Percentiles rank a stretch among this genome's conserved stretches.
Conservation (phyloP, 192 early-diverging fungal species). For the Coemansia sp. region DNA sequence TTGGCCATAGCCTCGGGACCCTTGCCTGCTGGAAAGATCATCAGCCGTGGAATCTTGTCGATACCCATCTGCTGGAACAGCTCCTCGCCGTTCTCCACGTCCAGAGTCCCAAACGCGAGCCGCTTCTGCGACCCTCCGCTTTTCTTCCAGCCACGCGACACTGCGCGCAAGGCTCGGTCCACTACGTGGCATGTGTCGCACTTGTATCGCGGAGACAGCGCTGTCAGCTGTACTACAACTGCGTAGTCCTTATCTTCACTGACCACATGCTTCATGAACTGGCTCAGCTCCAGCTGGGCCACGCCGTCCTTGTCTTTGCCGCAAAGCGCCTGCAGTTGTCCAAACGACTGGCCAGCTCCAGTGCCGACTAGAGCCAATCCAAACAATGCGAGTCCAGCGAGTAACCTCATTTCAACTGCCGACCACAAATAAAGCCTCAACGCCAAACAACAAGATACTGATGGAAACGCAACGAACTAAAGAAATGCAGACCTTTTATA, state of each 20-base stretch:
- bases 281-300: slow-evolving; percentile 22
- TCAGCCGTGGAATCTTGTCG: slow-evolving; percentile 44
- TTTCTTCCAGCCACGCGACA: slow-evolving; percentile 44
- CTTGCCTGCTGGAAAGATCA: slow-evolving; percentile 44
- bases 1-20: slow-evolving; percentile 32
- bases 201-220: slow-evolving; percentile 46
- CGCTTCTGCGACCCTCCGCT: slow-evolving; percentile 4
- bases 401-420: slow-evolving; percentile 16
- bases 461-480: slow-evolving; percentile 1
- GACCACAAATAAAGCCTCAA: background rate
- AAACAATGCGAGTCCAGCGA: slow-evolving; percentile 10
- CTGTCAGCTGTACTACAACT: slow-evolving; percentile 52
- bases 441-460: background rate
- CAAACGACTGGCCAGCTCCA: slow-evolving; percentile 25
- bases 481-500: background rate
- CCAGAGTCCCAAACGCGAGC: slow-evolving; percentile 44
- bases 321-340: slow-evolving; percentile 22
- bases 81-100: slow-evolving; percentile 51
- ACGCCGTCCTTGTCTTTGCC: slow-evolving; percentile 30
- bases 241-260: slow-evolving; percentile 41
- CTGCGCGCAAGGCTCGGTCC: slow-evolving; percentile 35
- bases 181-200: slow-evolving; percentile 36
- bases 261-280: slow-evolving; percentile 43
- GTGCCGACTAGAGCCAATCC: slow-evolving; percentile 2
- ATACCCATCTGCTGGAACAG: slow-evolving; percentile 47